Conservation (phyloP, 768 basidiomycete species). For the Podaxis mareebaensis region DNA sequence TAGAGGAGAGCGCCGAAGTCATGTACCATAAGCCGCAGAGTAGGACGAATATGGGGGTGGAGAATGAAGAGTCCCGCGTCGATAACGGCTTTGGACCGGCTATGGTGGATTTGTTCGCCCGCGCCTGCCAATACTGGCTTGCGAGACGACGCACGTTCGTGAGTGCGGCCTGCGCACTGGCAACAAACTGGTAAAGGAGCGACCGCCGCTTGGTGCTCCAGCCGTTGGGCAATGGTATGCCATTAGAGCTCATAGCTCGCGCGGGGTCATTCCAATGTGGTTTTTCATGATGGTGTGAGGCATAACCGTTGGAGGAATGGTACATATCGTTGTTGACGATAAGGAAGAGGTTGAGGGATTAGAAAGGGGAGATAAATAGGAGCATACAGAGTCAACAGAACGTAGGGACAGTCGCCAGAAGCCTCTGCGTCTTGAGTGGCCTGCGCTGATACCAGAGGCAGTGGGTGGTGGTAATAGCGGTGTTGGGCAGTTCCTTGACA, state of each 20-base stretch:
- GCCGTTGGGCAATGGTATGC: conserved; percentile 27
- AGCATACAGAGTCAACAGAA: conserved; percentile 10
- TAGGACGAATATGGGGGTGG: conserved; percentile 60
- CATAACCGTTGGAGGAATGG: conserved; percentile 28
- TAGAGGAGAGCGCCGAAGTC: conserved; percentile 90
- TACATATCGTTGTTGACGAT: conserved; percentile 24
- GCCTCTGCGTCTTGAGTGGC: background rate
- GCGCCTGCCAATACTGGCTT: conserved; percentile 9
- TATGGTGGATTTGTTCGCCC: background rate
- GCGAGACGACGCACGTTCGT: conserved; percentile 9
- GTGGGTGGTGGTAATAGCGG: background rate
- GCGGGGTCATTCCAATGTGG: conserved; percentile 24
- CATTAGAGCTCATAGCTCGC: conserved; percentile 32
- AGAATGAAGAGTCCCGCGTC: conserved; percentile 33
- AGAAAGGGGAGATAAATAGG: conserved; percentile 21
- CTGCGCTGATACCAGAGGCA: conserved; percentile 2
- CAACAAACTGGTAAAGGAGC: background rate
- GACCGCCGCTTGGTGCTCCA: conserved; percentile 6
- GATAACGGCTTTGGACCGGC: conserved; percentile 26
- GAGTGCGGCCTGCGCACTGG: conserved; percentile 4
- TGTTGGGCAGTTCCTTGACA: conserved; percentile 12
- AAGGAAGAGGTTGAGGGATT: background rate
- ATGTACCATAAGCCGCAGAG: conserved; percentile 93
- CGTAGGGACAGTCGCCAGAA: conserved; percentile 6
- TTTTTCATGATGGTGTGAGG: conserved; percentile 23